phyloP scores from a whole-genome alignment of 106 monocot species.

The Cymbidium sinense region DNA sequence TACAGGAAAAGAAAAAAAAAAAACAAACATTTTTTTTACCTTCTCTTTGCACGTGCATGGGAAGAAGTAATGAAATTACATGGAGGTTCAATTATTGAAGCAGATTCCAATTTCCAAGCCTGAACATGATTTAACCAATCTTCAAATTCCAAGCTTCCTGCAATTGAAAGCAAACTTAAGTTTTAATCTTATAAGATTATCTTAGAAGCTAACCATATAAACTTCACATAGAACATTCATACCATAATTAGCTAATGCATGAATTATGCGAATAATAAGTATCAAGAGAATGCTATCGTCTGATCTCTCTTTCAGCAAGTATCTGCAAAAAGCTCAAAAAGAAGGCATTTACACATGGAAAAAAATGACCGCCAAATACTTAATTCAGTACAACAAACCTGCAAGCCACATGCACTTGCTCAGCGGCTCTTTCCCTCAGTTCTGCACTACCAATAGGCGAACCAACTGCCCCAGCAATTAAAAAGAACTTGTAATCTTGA shows the following conservation, averaged over 20 bases:
- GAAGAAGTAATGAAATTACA: constrained; percentile 80
- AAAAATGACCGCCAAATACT: not conserved
- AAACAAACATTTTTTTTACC: constrained; percentile 26
- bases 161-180: not conserved
- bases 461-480: constrained; percentile 79
- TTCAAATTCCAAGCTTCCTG: constrained; percentile 89
- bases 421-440: constrained; percentile 88
- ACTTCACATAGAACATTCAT: constrained; percentile 15
- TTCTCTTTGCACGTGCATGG: constrained; percentile 69
- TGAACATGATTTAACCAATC: constrained; percentile 88
- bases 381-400: constrained; percentile 28
- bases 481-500: constrained; percentile 27
- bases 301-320: constrained; percentile 69
- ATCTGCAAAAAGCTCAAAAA: constrained; percentile 36
- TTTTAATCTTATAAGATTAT: not conserved
- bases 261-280: constrained; percentile 80
- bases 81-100: constrained; percentile 77
- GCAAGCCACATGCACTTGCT: constrained; percentile 76
- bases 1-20: not conserved
- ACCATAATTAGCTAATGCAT: constrained; percentile 89
- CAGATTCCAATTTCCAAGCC: constrained; percentile 82
- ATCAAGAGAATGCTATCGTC: constrained; percentile 97
- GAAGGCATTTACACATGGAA: not conserved
- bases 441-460: constrained; percentile 71
- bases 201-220: not conserved